Evolutionary conservation across 495 filamentous ascomycete genomes (phyloP).

Genomic region (Barbatosphaeria neglecta): DNA sequence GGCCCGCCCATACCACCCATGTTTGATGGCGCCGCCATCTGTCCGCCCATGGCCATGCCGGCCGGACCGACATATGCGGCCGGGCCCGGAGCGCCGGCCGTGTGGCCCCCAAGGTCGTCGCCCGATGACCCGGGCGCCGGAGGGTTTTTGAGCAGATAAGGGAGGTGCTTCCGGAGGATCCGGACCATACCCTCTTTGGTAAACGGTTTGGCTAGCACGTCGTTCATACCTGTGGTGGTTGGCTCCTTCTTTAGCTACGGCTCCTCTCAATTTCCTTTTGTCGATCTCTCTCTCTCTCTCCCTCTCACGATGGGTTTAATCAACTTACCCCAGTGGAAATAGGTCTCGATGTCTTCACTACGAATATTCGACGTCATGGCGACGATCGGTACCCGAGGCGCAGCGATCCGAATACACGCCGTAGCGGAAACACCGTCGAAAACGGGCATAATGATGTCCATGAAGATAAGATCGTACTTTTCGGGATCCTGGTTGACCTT

Average conservation of each 20-base stretch:
- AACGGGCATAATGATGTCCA: conserved; percentile 99
- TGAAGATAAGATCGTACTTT: conserved; percentile 87
- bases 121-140: conserved; percentile 9
- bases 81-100: conserved; percentile 10
- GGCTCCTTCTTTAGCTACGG: no score
- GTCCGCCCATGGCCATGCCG: conserved; percentile 6
- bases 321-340: conserved; percentile 84
- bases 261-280: no score
- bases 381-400: conserved; percentile 75
- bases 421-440: conserved; percentile 92
- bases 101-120: conserved; percentile 4
- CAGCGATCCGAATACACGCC: conserved; percentile 83
- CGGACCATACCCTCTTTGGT: conserved; percentile 88
- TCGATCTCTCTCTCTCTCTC: background rate
- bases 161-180: conserved; percentile 81
- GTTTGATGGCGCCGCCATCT: conserved; percentile 7
- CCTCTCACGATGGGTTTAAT: conserved; percentile 29
- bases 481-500: conserved; percentile 66
- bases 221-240: conserved; percentile 90
- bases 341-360: conserved; percentile 92
- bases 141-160: conserved; percentile 51
- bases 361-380: conserved; percentile 99
- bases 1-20: conserved; percentile 35
- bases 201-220: conserved; percentile 93
- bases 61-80: conserved; percentile 3